Conservation (phyloP, 1,139 yeast species). For the Lodderomyces margitis region DNA sequence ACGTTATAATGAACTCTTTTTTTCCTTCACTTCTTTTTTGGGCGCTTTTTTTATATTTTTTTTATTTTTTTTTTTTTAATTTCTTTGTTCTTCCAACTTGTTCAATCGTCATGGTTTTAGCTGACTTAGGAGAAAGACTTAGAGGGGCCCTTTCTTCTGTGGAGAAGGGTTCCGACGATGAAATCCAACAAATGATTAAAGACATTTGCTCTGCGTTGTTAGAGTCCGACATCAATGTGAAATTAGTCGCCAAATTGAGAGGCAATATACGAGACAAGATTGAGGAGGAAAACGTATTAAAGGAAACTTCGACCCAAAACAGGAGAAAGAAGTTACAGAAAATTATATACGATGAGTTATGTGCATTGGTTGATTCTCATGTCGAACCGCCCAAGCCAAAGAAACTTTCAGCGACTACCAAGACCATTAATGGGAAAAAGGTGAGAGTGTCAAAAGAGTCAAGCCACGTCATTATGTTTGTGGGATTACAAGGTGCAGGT, state of each 20-base stretch:
- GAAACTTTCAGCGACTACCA: constrained; percentile 41
- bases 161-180: constrained; percentile 42
- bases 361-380: constrained; percentile 71
- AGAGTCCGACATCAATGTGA: constrained; percentile 90
- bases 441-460: constrained; percentile 28
- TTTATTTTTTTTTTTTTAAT: too few species aligned
- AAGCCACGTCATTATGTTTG: constrained; percentile 83
- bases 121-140: constrained; percentile 88
- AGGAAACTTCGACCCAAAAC: constrained; percentile 51
- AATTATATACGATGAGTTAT: constrained; percentile 89
- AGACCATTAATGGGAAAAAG: constrained; percentile 31
- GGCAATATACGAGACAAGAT: constrained; percentile 64
- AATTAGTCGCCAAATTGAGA: constrained; percentile 74
- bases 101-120: constrained; percentile 69
- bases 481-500: constrained; percentile 98
- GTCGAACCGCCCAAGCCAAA: constrained; percentile 81
- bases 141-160: constrained; percentile 70
- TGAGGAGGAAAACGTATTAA: constrained; percentile 45
- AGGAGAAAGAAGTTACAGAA: constrained; percentile 84
- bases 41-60: neutral
- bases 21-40: too few species aligned
- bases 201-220: constrained; percentile 86
- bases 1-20: too few species aligned
- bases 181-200: constrained; percentile 61
- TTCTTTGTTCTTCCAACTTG: neutral